A percentile compares a stretch with the other conserved stretches of the same genome.
These are phyloP conservation scores for Kuraishia capsulata DNA, from an alignment of 805 yeast species.

Conservation along the genomic window DNA sequence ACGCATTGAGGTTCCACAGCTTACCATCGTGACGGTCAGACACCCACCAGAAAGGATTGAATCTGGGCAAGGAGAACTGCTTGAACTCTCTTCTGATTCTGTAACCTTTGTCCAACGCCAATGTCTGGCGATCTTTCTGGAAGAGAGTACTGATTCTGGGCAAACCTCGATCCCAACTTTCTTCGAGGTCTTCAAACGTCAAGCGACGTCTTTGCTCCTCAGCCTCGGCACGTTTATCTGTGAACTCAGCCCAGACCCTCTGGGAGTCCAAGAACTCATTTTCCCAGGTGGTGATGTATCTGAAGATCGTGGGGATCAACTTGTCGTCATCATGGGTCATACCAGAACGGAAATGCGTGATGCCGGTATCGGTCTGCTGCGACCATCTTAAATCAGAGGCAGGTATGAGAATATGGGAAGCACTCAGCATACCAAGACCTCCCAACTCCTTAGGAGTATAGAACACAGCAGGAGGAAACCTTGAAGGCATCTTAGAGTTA, in stretches of 20 bases:
- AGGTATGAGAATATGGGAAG: slow-evolving; percentile 92
- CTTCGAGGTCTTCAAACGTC: slow-evolving; percentile 89
- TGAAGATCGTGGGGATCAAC: slow-evolving; percentile 84
- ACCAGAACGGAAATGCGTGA: slow-evolving; percentile 90
- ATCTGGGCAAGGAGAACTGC: slow-evolving; percentile 60
- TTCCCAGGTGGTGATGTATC: slow-evolving; percentile 95
- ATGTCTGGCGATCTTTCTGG: slow-evolving; percentile 89
- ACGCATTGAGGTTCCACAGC: slow-evolving; percentile 87
- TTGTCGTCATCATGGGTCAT: slow-evolving; percentile 77
- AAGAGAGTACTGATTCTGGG: slow-evolving; percentile 93
- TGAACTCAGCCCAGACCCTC: slow-evolving; percentile 96
- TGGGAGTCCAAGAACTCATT: slow-evolving; percentile 91
- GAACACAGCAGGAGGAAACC: slow-evolving; percentile 98
- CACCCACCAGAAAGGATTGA: slow-evolving; percentile 96
- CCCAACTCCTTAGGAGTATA: slow-evolving; percentile 97
- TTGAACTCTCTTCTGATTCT: slow-evolving; percentile 74
- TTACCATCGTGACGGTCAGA: slow-evolving; percentile 90
- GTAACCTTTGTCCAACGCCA: slow-evolving; percentile 93
- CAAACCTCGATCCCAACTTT: slow-evolving; percentile 92
- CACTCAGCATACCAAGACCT: slow-evolving; percentile 96
- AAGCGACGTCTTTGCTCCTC: slow-evolving; percentile 74
- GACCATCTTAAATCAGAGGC: slow-evolving; percentile 90
- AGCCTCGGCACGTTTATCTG: slow-evolving; percentile 83
- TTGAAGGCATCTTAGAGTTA: slow-evolving; percentile 95
- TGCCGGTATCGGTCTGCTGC: slow-evolving; percentile 87